Percentiles rank a stretch among this genome's conserved stretches.
Conservation (phyloP, 2,329 filamentous ascomycete species). For the Neonectria magnoliae region DNA sequence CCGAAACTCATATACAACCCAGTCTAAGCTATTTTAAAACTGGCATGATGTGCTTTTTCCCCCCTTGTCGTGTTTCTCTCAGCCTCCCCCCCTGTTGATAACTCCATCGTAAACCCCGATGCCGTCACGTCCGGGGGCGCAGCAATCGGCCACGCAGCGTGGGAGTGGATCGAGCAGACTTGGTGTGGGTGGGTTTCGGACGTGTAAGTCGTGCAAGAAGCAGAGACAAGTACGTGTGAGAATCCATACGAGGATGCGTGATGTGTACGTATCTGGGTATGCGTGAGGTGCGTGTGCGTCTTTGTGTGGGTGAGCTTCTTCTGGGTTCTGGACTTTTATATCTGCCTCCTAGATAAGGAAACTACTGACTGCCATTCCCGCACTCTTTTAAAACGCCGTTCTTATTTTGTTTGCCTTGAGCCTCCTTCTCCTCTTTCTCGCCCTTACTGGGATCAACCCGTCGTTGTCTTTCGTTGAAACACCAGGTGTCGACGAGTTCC, state of each 20-base stretch:
- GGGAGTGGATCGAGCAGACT: not conserved
- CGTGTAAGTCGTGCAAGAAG: not conserved
- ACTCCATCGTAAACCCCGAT: not conserved
- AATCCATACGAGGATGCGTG: conserved; percentile 1
- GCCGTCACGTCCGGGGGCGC: conserved; percentile 4
- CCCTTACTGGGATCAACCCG: not conserved
- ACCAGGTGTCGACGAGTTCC: not conserved
- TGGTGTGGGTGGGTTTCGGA: not conserved
- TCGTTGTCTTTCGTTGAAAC: not conserved
- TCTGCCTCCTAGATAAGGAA: not conserved
- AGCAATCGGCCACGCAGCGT: conserved; percentile 4
- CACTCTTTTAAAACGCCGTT: not conserved
- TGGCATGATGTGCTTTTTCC: not conserved
- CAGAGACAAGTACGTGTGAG: not conserved
- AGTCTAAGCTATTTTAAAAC: not conserved
- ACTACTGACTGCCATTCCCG: not conserved
- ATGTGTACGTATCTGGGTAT: not conserved
- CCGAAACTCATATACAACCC: too few relatives aligned
- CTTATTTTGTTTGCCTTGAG: not conserved
- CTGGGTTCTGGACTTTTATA: not conserved
- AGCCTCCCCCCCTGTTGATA: not conserved
- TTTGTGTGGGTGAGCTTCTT: not conserved
- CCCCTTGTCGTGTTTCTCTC: not conserved
- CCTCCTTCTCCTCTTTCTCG: not conserved
- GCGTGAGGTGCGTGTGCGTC: not conserved